Evolutionary conservation across 352 stramenopile genomes (phyloP), one percentile per base, ranked within the genome.

Genomic region (Phytophthora sp.): DNA sequence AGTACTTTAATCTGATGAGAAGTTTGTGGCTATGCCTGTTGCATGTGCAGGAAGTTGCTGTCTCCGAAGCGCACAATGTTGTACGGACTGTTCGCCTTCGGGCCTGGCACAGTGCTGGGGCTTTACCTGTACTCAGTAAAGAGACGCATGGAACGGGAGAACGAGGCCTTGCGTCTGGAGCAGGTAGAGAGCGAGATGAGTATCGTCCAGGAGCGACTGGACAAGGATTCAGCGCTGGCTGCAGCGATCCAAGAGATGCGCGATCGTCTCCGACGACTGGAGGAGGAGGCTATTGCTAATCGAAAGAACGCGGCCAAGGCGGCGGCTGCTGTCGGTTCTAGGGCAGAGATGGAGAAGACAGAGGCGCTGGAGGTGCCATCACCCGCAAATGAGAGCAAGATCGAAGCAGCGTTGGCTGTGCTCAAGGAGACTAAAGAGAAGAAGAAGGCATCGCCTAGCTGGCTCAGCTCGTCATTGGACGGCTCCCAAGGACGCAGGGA

Each of bases 101-200:
- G 63, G 9, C 86, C 86, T 13, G 84, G 83, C 35, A 94, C 84
- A 36, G 20, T 84, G 36, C 56, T 90, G 41, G 86, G 74, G 12
- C 57, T 92, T 24, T 94, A 89, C 46, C 64, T 94, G 36, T 78
- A 86, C 65, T 90, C 77, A 16, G 80, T 94, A 7, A 90, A 92
- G 73, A 57, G 59, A 16, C 59, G 77, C 9, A 94, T 94, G 86
- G 75, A 91, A 15, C 60, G 67, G 21, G 79, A 92, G 53, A 88
- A 94, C 54, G 80, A 91, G 24, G 36, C 21, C 27, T 20, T 88
- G 15, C 82, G 79, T 39, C 26, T 88, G 30, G 53, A 84, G 54
- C 45, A 78, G 24, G 63, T 88, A 15, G 36, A 77, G 26, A 74
- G 71, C 12, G 76, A 92, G 61, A 29, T 90, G 26, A 63, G 53